Base-by-base conservation (phyloP, 306 rosid species). In the Carpinus viminea region DNA sequence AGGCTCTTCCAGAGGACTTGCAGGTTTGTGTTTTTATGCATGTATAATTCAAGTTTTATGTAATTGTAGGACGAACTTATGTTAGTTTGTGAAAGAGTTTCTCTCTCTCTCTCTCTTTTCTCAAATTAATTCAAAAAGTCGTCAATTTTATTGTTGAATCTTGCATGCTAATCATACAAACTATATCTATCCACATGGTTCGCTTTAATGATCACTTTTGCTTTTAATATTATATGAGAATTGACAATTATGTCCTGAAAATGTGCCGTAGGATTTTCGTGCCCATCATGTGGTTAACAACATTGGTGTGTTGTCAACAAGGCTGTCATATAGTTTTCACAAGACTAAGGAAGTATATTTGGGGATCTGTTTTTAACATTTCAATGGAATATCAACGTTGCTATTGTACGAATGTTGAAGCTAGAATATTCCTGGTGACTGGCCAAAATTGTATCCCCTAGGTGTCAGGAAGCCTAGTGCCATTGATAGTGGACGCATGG, bases 1-100 rank as follows among this genome's bases (percentile, higher is more conserved):
- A 94, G 91, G 90, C 93, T 77, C 97, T 94, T 74, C 91, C 97
- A 0, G 98, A 94, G 83, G 98, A 94, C 69, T 78, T 94, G 90
- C 95, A 94, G 98, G 98, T 94, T 80, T 46, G 81, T 79, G 47
- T 47, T 18, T 61, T 41, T 24, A 12, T 17, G 13, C 68, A 5
- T 61, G 13, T 43, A 31, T 20, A 17, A 9, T 12, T 26, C 5
- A 28, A n/a, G 6, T 12, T 15, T 45, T 61, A 62, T 21, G 20
- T 3, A 1, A 10, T 74, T 47, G 53, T 59, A 60, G 15, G 2
- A n/a, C 2, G 16, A 4, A 34, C 38, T 60, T n/a, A 0, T 4
- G 41, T 50, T 50, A 5, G 9, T 13, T 38, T 24, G 28, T 18
- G 15, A 18, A 3, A 20, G n/a, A 20, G 16, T 7, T 8, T 43